A percentile compares a stretch with the other conserved stretches of the same genome.
Evolutionary conservation across 768 basidiomycete species (phyloP).

Genomic region (Rhizopogon rudus): DNA sequence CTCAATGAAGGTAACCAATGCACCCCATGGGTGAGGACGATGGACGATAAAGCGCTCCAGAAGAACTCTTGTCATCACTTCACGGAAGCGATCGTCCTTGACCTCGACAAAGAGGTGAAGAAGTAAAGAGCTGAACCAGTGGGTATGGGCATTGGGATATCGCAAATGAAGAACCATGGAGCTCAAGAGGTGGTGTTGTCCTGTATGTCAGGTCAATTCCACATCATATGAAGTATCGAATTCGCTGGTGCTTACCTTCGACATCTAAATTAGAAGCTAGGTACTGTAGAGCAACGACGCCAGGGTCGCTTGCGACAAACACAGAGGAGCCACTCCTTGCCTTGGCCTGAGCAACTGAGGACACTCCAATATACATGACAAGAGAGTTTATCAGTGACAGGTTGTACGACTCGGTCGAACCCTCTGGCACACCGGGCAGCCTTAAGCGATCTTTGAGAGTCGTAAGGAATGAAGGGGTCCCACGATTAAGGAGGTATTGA

Average conservation of each 20-base stretch:
- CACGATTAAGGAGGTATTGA: constrained; percentile 77
- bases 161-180: constrained; percentile 94
- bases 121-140: constrained; percentile 93
- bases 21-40: constrained; percentile 96
- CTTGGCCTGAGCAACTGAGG: constrained; percentile 85
- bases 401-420: constrained; percentile 67
- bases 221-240: neutral
- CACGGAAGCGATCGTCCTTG: constrained; percentile 70
- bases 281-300: constrained; percentile 80
- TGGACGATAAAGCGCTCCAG: constrained; percentile 92
- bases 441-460: constrained; percentile 76
- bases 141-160: constrained; percentile 97
- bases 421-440: constrained; percentile 40
- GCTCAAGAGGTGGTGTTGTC: constrained; percentile 91
- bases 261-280: constrained; percentile 80
- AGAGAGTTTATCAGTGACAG: constrained; percentile 87
- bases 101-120: constrained; percentile 84
- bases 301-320: constrained; percentile 79
- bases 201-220: constrained; percentile 33
- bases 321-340: constrained; percentile 75
- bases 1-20: constrained; percentile 90
- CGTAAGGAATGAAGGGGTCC: constrained; percentile 64
- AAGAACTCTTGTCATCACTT: constrained; percentile 84
- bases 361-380: constrained; percentile 95
- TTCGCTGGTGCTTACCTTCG: constrained; percentile 61